A percentile compares a stretch with the other conserved stretches of the same genome.
phyloP scores from a whole-genome alignment of 768 basidiomycete genomes.

The Phaeotremella skinneri region DNA sequence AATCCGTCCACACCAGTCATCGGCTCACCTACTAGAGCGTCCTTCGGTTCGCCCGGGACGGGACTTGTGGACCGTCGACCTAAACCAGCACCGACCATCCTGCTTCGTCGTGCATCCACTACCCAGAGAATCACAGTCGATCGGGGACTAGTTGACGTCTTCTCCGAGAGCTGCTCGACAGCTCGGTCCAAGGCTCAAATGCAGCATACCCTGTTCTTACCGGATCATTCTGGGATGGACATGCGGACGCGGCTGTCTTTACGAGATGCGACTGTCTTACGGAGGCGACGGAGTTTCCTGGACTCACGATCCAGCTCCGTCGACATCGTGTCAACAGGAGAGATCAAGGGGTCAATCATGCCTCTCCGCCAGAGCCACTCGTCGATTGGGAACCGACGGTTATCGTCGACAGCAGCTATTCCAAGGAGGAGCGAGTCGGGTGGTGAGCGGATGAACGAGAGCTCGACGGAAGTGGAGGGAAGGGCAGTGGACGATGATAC shows the following conservation, averaged over 20 bases:
- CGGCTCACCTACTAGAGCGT: slow-evolving; percentile 24
- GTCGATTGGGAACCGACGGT: slow-evolving; percentile 5
- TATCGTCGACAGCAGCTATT: not conserved
- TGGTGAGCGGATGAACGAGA: not conserved
- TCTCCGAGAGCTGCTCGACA: slow-evolving; percentile 68
- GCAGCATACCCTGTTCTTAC: slow-evolving; percentile 36
- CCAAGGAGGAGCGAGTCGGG: slow-evolving; percentile 4
- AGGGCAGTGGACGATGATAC: slow-evolving; percentile 29
- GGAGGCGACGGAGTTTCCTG: slow-evolving; percentile 42
- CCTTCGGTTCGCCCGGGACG: slow-evolving; percentile 22
- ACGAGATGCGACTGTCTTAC: slow-evolving; percentile 34
- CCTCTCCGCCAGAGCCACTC: slow-evolving; percentile 26
- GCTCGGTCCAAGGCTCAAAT: slow-evolving; percentile 58
- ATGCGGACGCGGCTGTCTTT: slow-evolving; percentile 31
- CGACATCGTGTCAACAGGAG: slow-evolving; percentile 38
- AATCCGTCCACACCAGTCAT: slow-evolving; percentile 22
- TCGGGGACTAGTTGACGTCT: slow-evolving; percentile 73
- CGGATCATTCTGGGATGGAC: slow-evolving; percentile 13
- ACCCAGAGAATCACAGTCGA: slow-evolving; percentile 55
- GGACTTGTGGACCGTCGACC: not conserved
- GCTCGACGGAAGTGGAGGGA: slow-evolving; percentile 1
- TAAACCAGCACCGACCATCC: slow-evolving; percentile 25
- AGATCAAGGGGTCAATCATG: slow-evolving; percentile 37
- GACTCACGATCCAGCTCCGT: slow-evolving; percentile 23
- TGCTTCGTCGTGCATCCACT: slow-evolving; percentile 38